A percentile compares a stretch with the other conserved stretches of the same genome.
These are phyloP conservation scores for Apiotrichum montevideense DNA, from an alignment of 1,284 basidiomycete species.

Conservation along the genomic window DNA sequence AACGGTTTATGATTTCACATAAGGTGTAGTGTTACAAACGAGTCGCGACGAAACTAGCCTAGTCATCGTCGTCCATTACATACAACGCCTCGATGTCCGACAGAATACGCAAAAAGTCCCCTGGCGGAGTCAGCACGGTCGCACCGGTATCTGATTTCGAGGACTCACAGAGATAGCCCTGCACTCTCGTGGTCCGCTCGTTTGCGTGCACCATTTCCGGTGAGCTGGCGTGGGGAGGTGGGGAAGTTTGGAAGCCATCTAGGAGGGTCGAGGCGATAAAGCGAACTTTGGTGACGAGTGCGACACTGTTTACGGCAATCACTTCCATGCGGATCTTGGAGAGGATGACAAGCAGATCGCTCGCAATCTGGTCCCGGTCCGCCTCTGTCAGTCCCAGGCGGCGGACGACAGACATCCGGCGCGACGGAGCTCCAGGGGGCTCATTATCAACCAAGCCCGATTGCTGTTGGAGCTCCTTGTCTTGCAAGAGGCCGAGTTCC, in stretches of 20 bases:
- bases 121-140: conserved; percentile 45
- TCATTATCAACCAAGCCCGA: conserved; percentile 1
- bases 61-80: conserved; percentile 30
- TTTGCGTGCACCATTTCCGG: conserved; percentile 2
- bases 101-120: conserved; percentile 81
- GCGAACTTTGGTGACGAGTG: conserved; percentile 71
- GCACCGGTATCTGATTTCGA: background rate
- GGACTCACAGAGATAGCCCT: conserved; percentile 55
- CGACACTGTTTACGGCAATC: conserved; percentile 76
- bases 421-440: conserved; percentile 49
- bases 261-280: conserved; percentile 80
- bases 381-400: conserved; percentile 21
- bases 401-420: conserved; percentile 40
- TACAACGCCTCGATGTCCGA: conserved; percentile 65
- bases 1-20: background rate
- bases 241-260: conserved; percentile 70
- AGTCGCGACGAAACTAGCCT: background rate
- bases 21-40: background rate
- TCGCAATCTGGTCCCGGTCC: conserved; percentile 28
- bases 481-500: conserved; percentile 58
- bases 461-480: conserved; percentile 13
- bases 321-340: conserved; percentile 86
- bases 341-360: conserved; percentile 69
- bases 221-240: conserved; percentile 21
- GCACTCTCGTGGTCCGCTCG: conserved; percentile 62